phyloP scores from a whole-genome alignment of 176 grass and related monocot species.

The Paspalum notatum region DNA sequence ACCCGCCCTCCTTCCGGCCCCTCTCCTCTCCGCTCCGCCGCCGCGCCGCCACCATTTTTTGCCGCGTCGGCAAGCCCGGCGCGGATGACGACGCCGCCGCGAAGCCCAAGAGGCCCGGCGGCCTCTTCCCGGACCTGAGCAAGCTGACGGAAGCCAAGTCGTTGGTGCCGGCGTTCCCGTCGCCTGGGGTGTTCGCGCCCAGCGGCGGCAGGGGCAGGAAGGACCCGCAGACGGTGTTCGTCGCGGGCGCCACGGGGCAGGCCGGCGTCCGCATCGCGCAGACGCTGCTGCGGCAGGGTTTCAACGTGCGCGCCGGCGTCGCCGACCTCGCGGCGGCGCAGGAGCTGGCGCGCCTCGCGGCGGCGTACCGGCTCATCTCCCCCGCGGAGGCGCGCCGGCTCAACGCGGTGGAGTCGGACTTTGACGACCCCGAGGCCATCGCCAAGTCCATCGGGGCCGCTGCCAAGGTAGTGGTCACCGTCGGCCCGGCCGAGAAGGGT shows the following conservation, averaged over 20 bases:
- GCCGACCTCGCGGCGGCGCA: conserved; percentile 72
- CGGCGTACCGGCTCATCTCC: conserved; percentile 75
- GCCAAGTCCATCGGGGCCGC: conserved; percentile 93
- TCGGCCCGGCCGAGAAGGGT: conserved; percentile 65
- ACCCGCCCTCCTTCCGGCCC: conserved; percentile 64
- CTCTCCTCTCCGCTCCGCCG: conserved; percentile 43
- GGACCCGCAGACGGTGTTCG: conserved; percentile 79
- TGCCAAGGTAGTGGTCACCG: conserved; percentile 84
- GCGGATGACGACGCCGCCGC: conserved; percentile 41
- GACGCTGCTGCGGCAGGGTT: conserved; percentile 79
- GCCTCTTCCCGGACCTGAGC: conserved; percentile 65
- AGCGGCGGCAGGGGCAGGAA: conserved; percentile 49
- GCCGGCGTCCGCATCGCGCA: conserved; percentile 67
- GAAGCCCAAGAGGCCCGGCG: conserved; percentile 48
- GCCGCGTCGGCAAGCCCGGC: conserved; percentile 43
- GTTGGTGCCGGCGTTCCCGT: conserved; percentile 60
- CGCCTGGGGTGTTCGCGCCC: conserved; percentile 38
- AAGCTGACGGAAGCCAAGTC: conserved; percentile 60
- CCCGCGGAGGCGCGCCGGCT: conserved; percentile 65
- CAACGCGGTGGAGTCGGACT: conserved; percentile 74
- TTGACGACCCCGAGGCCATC: conserved; percentile 68
- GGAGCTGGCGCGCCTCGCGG: conserved; percentile 73
- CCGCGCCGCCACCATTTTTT: conserved; percentile 39
- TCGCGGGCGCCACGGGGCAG: conserved; percentile 88
- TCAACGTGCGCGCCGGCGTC: conserved; percentile 77